phyloP scores from a whole-genome alignment of 1,139 yeast species.

The Suhomyces taliae region DNA sequence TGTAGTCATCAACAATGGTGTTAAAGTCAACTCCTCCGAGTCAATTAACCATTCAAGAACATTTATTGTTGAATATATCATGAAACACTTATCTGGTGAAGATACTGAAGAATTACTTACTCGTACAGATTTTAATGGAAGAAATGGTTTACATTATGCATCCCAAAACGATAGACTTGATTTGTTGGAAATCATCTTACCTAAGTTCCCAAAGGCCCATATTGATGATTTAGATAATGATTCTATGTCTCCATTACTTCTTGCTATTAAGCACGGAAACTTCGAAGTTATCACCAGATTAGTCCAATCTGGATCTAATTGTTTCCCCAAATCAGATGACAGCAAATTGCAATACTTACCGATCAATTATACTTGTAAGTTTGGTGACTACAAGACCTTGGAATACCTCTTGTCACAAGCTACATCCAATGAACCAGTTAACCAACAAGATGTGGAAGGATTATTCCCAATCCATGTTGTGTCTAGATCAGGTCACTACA shows the following conservation, averaged over 20 bases:
- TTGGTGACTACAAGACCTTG: constrained; percentile 74
- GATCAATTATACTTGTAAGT: constrained; percentile 83
- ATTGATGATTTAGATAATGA: constrained; percentile 64
- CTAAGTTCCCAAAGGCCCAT: constrained; percentile 35
- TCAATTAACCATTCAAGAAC: constrained; percentile 42
- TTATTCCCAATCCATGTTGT: constrained; percentile 84
- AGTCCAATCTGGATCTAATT: constrained; percentile 51
- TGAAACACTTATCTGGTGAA: constrained; percentile 24
- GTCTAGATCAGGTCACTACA: constrained; percentile 77
- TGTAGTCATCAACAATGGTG: constrained; percentile 45
- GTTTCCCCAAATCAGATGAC: constrained; percentile 54
- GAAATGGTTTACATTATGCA: constrained; percentile 87
- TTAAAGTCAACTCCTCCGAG: constrained; percentile 45
- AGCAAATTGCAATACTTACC: constrained; percentile 69
- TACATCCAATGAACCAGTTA: constrained; percentile 24
- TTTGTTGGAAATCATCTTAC: constrained; percentile 48
- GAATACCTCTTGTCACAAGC: constrained; percentile 50
- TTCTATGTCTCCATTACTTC: constrained; percentile 75
- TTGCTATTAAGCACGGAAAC: constrained; percentile 74
- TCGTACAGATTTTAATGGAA: constrained; percentile 65
- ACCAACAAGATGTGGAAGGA: constrained; percentile 82
- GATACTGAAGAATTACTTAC: constrained; percentile 29
- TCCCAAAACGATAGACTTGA: constrained; percentile 67
- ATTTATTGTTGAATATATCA: constrained; percentile 37
- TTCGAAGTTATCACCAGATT: constrained; percentile 49